Conservation (phyloP, 257 asterid genomes). For the Catharanthus roseus region DNA sequence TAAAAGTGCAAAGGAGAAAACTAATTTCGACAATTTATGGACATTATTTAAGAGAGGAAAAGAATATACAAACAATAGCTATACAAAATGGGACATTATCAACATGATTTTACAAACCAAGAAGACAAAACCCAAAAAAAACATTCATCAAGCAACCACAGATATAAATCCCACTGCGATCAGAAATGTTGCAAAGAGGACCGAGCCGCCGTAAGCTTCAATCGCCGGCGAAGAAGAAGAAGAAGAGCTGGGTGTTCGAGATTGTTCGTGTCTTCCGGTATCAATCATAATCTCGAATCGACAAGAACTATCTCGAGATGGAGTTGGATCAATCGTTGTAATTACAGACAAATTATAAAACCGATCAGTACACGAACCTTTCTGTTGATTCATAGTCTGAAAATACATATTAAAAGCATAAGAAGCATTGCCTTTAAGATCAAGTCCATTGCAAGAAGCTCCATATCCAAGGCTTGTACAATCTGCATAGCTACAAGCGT, state of each 20-base stretch:
- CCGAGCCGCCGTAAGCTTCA: slow-evolving; percentile 3
- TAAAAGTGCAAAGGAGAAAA: too few species aligned
- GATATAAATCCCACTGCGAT: slow-evolving; percentile 14
- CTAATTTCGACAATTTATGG: not conserved
- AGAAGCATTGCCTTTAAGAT: slow-evolving; percentile 56
- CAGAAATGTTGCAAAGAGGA: slow-evolving; percentile 18
- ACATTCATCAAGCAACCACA: too few species aligned
- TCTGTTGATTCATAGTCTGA: slow-evolving; percentile 66
- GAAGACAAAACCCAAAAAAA: too few species aligned
- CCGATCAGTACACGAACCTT: slow-evolving; percentile 58
- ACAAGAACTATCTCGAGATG: slow-evolving; percentile 32
- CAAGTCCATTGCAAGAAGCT: slow-evolving; percentile 62
- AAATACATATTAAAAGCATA: slow-evolving; percentile 79
- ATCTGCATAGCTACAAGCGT: slow-evolving; percentile 74
- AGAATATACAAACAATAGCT: not conserved
- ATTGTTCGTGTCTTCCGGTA: slow-evolving; percentile 33
- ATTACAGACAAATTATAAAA: slow-evolving; percentile 46
- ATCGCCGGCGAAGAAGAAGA: slow-evolving; percentile 20
- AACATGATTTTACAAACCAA: too few species aligned
- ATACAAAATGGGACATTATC: not conserved
- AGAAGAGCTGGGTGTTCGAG: slow-evolving; percentile 39
- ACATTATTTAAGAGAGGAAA: not conserved
- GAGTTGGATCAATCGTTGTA: slow-evolving; percentile 66
- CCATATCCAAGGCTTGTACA: slow-evolving; percentile 93
- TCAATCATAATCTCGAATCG: slow-evolving; percentile 81